These are phyloP conservation scores for Zasmidium angulare DNA, from an alignment of 2,329 filamentous ascomycete species.

Conservation along the genomic window DNA sequence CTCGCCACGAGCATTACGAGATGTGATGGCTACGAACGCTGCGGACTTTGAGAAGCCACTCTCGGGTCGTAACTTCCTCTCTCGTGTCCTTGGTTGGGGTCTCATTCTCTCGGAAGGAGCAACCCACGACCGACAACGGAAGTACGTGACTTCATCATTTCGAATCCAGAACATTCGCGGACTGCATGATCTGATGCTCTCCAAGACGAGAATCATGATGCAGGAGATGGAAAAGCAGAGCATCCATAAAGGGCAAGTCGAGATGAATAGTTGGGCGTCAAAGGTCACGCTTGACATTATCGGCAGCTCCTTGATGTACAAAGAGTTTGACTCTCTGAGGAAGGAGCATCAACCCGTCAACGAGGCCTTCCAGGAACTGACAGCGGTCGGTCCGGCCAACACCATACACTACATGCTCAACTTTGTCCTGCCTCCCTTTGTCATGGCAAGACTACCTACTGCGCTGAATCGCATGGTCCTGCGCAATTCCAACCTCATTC, in stretches of 20 bases:
- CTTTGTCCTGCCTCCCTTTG: background rate
- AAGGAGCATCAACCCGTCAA: background rate
- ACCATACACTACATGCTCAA: background rate
- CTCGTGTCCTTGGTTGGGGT: background rate
- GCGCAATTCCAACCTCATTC: background rate
- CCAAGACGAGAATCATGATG: background rate
- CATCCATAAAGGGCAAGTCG: background rate
- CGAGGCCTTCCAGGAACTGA: background rate
- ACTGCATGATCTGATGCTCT: background rate
- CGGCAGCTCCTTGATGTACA: background rate
- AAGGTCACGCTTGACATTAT: slow-evolving; percentile 3
- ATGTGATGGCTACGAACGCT: background rate
- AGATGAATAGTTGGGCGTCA: background rate
- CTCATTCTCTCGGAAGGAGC: background rate
- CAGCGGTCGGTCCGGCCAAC: background rate
- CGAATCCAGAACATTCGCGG: background rate
- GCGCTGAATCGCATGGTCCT: background rate
- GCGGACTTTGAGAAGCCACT: slow-evolving; percentile 1
- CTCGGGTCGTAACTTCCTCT: background rate
- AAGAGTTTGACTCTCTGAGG: background rate
- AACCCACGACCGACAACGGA: background rate
- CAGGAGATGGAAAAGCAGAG: background rate
- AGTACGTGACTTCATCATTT: background rate
- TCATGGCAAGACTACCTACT: background rate
- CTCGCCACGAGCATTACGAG: background rate